Evolutionary conservation across 805 yeast species (phyloP).

Genomic region (Helenozyma rhizophorensis): DNA sequence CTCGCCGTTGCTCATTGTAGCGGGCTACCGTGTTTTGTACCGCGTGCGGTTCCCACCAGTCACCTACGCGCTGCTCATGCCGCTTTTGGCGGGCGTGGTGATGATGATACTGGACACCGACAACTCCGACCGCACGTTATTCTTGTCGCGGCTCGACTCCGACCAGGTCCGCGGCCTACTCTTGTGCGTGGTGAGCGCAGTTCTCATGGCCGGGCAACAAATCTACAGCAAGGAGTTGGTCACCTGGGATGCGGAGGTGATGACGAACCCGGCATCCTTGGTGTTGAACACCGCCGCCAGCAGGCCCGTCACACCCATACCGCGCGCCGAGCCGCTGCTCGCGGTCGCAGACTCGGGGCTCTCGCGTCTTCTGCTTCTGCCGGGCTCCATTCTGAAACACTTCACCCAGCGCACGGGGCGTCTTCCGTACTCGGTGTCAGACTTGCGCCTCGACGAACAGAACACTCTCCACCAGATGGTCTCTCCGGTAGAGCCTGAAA

Average conservation of each 20-base stretch:
- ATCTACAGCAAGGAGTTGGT: conserved; percentile 81
- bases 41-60: conserved; percentile 45
- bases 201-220: conserved; percentile 80
- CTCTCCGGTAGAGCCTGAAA: conserved; percentile 7
- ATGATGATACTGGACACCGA: conserved; percentile 34
- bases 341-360: too few species aligned
- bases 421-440: conserved; percentile 33
- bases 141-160: conserved; percentile 12
- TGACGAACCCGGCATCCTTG: conserved; percentile 22
- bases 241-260: conserved; percentile 42
- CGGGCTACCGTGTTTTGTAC: conserved; percentile 50
- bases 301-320: background rate
- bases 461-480: conserved; percentile 3
- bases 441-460: conserved; percentile 26
- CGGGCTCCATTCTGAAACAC: conserved; percentile 3
- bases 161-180: conserved; percentile 55
- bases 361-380: conserved; percentile 7
- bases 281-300: conserved; percentile 22
- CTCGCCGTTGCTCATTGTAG: conserved; percentile 57
- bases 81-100: conserved; percentile 51
- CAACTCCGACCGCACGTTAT: background rate
- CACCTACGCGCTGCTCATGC: conserved; percentile 50
- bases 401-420: conserved; percentile 17
- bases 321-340: background rate
- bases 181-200: conserved; percentile 62